Evolutionary conservation across 108 stramenopile species (phyloP), one percentile per base, ranked within the genome.

Genomic region (Pelagomonas calceolata): DNA sequence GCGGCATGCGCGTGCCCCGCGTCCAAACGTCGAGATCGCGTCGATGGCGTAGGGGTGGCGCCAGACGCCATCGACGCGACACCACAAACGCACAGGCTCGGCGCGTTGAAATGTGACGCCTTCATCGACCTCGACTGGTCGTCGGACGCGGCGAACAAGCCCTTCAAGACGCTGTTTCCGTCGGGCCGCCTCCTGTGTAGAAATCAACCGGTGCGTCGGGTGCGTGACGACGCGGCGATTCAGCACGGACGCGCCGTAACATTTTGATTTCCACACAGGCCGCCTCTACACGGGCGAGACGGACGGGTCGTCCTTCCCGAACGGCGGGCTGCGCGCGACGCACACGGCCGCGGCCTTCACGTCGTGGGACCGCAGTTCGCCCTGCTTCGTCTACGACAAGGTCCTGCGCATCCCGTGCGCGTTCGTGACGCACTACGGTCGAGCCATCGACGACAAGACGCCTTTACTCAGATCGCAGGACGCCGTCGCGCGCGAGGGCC

Each of bases 261-360:
- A n/a, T n/a, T n/a, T n/a, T n/a, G n/a, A n/a, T n/a, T n/a, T n/a
- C n/a, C n/a, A n/a, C n/a, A n/a, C n/a, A n/a, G n/a, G n/a, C n/a
- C n/a, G 34, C 51, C 31, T 71, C 64, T 72, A 66, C 37, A 31
- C 15, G 39, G 71, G 72, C 66, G 78, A 78, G 67, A 73, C 78
- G 17, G 78, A 78, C 66, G 78, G 78, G n/a, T 78, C 78, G n/a
- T 78, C 78, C 30, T 78, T 73, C 71, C 78, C 72, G 34, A 78
- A 78, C 70, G 78, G 78, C 46, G 78, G 78, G 29, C 78, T 78
- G 21, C 78, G 78, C 35, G 69, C 67, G n/a, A 78, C 78, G 35
- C 78, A 78, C 69, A 34, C 44, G 34, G 78, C 78, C 33, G 78
- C 72, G 31, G 78, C 36, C 5, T 78, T 70, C 74, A 31, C 70